Conservation (phyloP, 768 basidiomycete genomes). For the Pluteus cervinus region DNA sequence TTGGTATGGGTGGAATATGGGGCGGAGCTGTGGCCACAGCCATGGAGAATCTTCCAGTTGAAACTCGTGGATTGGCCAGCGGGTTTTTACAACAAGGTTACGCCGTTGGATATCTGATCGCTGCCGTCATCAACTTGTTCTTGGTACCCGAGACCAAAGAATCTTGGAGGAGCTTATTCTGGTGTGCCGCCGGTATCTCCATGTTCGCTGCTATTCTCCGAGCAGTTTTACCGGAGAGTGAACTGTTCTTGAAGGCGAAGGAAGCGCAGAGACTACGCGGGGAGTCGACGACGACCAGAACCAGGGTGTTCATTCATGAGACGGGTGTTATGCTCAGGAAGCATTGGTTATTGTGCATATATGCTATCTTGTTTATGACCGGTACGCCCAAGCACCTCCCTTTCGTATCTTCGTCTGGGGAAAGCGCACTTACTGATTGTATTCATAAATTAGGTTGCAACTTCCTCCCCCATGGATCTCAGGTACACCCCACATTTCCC, state of each 20-base stretch:
- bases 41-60: conserved; percentile 85
- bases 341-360: conserved; percentile 82
- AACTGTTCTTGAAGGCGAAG: conserved; percentile 62
- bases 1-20: conserved; percentile 90
- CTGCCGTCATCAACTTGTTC: conserved; percentile 75
- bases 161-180: conserved; percentile 79
- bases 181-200: conserved; percentile 67
- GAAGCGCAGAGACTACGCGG: conserved; percentile 60
- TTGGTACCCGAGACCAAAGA: conserved; percentile 40
- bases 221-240: conserved; percentile 69
- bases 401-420: neutral
- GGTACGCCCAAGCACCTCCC: conserved; percentile 21
- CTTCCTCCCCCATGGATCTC: conserved; percentile 71
- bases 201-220: conserved; percentile 65
- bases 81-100: conserved; percentile 90
- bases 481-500: too few species aligned
- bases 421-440: neutral
- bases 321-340: conserved; percentile 68
- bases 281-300: conserved; percentile 42
- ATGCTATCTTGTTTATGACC: conserved; percentile 79
- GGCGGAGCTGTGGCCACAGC: conserved; percentile 76
- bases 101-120: conserved; percentile 77
- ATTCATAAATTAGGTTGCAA: conserved; percentile 50
- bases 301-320: conserved; percentile 67
- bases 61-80: conserved; percentile 77